Evolutionary conservation across 768 basidiomycete genomes (phyloP), one percentile per base, ranked within the genome.

Genomic region (Lactifluus subvellereus): DNA sequence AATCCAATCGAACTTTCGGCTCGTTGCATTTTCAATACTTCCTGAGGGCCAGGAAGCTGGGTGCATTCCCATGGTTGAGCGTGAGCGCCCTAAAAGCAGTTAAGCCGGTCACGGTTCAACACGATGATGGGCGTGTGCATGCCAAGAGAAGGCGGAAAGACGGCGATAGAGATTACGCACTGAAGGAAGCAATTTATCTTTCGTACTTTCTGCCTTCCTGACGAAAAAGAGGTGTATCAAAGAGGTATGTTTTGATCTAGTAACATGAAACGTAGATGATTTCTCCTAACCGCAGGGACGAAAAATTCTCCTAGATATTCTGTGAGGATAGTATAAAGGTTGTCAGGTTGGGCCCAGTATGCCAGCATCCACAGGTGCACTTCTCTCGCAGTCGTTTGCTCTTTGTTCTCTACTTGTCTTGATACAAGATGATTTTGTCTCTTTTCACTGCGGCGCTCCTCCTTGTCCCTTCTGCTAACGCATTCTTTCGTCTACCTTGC

Each of bases 401-500:
- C 27, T 40, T 38, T 40, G n/a, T 11, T 54, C 51, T 18, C 30
- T 49, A 35, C 18, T 3, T 20, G 40, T 51, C 20, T 27, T 38
- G 10, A 22, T 18, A 53, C 45, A 30, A 27, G n/a, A 64, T 64
- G 57, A 59, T 54, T 16, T 48, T 65, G 18, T 55, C 57, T 32
- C 27, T 58, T 42, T n/a, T 66, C 32, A 42, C 48, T 3, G 54
- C 55, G 4, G 47, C 33, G 2, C 58, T 66, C 48, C 35, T 64
- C 30, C 54, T 66, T 22, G 35, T 54, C 32, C 54, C 58, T 48
- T 53, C 59, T 35, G 58, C 32, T 4, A 37, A 60, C 16, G 66
- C 63, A 10, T 66, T 66, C 51, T 66, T 32, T 33, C 62, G 62
- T 27, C 3, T 66, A 42, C 66, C 66, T 9, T 66, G 66, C 27